Evolutionary conservation across 2,329 filamentous ascomycete genomes (phyloP), one percentile per base, ranked within the genome.

Genomic region (Diaporthe eres): DNA sequence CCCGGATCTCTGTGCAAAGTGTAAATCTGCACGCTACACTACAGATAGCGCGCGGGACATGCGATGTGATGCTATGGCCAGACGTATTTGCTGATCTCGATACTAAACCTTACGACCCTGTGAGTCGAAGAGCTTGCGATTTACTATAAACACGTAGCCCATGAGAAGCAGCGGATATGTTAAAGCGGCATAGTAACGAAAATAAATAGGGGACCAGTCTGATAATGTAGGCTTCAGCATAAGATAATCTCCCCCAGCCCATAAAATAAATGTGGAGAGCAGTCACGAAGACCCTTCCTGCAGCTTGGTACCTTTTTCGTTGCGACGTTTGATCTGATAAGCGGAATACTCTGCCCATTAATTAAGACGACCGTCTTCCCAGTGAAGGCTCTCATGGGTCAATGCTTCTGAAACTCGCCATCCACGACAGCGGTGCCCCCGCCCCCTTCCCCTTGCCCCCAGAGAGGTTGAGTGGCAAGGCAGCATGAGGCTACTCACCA

Each of bases 261-360:
- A 68, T 53, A 53, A 3, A 15, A 15, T 42, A 53, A 53, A 42
- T 28, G 2, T 39, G 7, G 31, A 53, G 25, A 4, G 25, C 34
- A 19, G 31, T 17, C 47, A 42, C 22, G 34, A 12, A 53, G 65
- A 53, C 47, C 65, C 47, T n/a, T 68, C 22, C 31, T 39, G 65
- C 47, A 28, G 47, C 34, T 25, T 31, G 65, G 28, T 68, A 37
- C 31, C 65, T 19, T 53, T 53, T 39, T 47, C 15, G 47, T 53
- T 53, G 47, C 31, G 34, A 68, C 65, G 7, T 68, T 68, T 68
- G 65, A 68, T 68, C 65, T 53, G 47, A 68, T 68, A 39, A 53
- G 8, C 49, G 9, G 22, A 12, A 12, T 5, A 17, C 15, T 53
- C 7, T 53, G 34, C 2, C 15, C 34, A 51, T 42, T n/a, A 19